Conservation (phyloP, 2,329 filamentous ascomycete species). For the Lasiodiplodia citricola region DNA sequence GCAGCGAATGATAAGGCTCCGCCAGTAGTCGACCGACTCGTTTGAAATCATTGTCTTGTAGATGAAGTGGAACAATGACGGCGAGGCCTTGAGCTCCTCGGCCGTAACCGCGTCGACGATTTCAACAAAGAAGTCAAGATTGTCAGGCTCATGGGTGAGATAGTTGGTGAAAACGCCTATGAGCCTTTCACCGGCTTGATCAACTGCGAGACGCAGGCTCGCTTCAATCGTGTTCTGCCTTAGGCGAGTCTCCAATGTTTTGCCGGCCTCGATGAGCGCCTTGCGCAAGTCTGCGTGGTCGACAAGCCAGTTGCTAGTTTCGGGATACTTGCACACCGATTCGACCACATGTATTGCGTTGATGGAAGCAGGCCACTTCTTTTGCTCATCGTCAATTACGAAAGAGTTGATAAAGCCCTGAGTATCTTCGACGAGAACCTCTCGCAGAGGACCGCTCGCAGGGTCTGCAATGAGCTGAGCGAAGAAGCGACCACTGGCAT, state of each 20-base stretch:
- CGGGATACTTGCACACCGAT: conserved; percentile 72
- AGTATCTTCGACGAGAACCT: conserved; percentile 74
- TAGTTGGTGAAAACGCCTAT: conserved; percentile 85
- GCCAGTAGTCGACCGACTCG: conserved; percentile 85
- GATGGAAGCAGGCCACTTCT: conserved; percentile 77
- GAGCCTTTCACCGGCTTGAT: conserved; percentile 87
- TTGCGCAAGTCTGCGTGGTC: conserved; percentile 63
- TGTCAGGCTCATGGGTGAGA: conserved; percentile 73
- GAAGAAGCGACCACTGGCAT: conserved; percentile 88
- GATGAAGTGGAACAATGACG: conserved; percentile 79
- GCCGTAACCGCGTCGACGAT: conserved; percentile 83
- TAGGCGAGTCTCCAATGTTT: conserved; percentile 77
- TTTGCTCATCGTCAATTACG: conserved; percentile 67
- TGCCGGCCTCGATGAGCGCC: conserved; percentile 68
- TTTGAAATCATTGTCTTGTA: conserved; percentile 84
- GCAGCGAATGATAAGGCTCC: conserved; percentile 79
- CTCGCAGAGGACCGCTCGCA: conserved; percentile 75
- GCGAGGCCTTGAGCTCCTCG: conserved; percentile 78
- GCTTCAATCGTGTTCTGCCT: conserved; percentile 71
- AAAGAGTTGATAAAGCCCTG: conserved; percentile 72
- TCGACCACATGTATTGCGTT: conserved; percentile 88
- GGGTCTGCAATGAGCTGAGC: conserved; percentile 81
- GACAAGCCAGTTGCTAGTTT: conserved; percentile 70
- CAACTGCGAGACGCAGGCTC: conserved; percentile 78
- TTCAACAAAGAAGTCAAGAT: conserved; percentile 82